Conservation (phyloP, 148 eudicot species). For the Selenicereus undatus region DNA sequence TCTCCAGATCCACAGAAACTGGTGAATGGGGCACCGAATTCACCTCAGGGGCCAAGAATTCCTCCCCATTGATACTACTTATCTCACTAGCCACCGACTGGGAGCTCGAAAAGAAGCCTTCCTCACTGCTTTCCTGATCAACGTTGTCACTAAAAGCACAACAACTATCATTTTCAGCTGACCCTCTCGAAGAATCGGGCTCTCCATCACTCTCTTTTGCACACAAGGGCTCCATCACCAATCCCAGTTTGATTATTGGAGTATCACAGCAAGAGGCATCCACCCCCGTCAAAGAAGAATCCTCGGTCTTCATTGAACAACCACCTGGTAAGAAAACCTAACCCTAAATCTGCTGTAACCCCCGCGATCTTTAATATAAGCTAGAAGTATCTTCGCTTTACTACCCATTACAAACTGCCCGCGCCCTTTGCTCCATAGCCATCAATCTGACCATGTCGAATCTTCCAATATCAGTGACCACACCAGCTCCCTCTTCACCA, state of each 20-base stretch:
- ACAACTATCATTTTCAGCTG: slow-evolving; percentile 27
- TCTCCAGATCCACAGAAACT: slow-evolving; percentile 20
- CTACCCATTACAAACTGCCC: slow-evolving; percentile 36
- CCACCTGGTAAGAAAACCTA: slow-evolving; percentile 24
- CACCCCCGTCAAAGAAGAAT: slow-evolving; percentile 25
- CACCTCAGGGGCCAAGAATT: slow-evolving; percentile 21
- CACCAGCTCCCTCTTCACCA: not conserved
- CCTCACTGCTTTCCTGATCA: slow-evolving; percentile 27
- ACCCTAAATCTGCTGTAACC: slow-evolving; percentile 24
- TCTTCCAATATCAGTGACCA: slow-evolving; percentile 2
- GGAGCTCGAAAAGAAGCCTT: slow-evolving; percentile 23
- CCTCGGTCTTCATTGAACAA: slow-evolving; percentile 32
- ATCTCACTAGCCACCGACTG: slow-evolving; percentile 22
- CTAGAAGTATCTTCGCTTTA: slow-evolving; percentile 33
- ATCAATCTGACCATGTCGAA: slow-evolving; percentile 5
- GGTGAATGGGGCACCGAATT: slow-evolving; percentile 18
- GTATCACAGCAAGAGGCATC: slow-evolving; percentile 28
- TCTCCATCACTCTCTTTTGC: slow-evolving; percentile 27
- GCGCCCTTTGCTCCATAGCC: slow-evolving; percentile 21
- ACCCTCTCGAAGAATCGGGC: slow-evolving; percentile 4
- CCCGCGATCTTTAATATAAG: slow-evolving; percentile 29
- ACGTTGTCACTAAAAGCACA: slow-evolving; percentile 25
- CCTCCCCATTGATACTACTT: slow-evolving; percentile 29
- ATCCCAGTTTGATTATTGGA: slow-evolving; percentile 23
- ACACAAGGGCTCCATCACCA: slow-evolving; percentile 20